Evolutionary conservation across 495 filamentous ascomycete species (phyloP), one percentile per base, ranked within the genome.

Genomic region (Tuber microsphaerosporum): DNA sequence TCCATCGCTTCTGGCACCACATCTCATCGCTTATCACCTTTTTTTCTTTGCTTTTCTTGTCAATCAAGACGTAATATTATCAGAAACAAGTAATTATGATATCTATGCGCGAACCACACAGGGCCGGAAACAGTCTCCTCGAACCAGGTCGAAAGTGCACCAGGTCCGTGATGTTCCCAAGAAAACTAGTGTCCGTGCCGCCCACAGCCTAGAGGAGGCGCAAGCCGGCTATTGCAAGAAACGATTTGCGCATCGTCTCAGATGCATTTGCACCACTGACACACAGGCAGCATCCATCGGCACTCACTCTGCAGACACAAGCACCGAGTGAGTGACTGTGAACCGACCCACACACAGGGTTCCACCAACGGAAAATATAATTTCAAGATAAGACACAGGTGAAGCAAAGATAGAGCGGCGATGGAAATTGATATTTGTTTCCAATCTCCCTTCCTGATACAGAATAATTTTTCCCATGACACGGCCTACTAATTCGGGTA

Each of bases 101-200:
- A 37, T 41, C 39, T 41, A 1, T 41, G 39, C 39, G 39, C 39
- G 39, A 41, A 41, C 5, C 39, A 41, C 39, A 4, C 39, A 4
- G 5, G 5, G 39, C 39, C 39, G 39, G 39, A 41, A 41, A 5
- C 39, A 41, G 89, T 74, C 85, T 88, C 76, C 94, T 84, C 46
- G 89, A 91, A 78, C 92, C 91, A 1, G 93, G 94, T 74, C 88
- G 84, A 70, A 85, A 85, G 77, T 92, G 89, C 34, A 89, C 87
- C 16, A 94, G 81, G 76, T 92, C 88, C 56, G 94, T 74, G 17
- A 88, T 68, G 3, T 81, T 79, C 1, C 89, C 87, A n/a, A 87
- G 73, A 61, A 89, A 87, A 12, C 91, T 92, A 22, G 91, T 85
- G 17, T 90, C 91, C 10, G 90, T 89, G 81, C 90, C 88, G 37